These are phyloP conservation scores for Helianthus tuberosus DNA, from an alignment of 129 eudicot genomes.

Conservation along the genomic window DNA sequence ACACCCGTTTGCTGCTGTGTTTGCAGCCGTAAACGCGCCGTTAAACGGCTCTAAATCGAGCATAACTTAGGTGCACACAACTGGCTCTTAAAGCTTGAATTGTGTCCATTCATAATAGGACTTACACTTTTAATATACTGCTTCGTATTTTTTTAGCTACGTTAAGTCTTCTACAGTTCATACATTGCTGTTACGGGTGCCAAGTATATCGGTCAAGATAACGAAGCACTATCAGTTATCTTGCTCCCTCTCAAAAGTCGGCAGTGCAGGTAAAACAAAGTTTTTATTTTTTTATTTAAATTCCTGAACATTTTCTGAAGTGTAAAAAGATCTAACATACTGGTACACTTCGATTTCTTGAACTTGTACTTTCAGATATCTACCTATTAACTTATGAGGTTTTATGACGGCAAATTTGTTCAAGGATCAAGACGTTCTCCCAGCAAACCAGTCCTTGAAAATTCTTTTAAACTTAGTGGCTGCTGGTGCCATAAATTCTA, in stretches of 20 bases:
- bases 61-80: background rate
- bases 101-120: no score
- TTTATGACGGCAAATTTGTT: constrained; percentile 10
- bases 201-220: constrained; percentile 81
- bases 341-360: constrained; percentile 1
- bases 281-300: background rate
- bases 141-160: background rate
- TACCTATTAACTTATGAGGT: background rate
- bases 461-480: constrained; percentile 80
- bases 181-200: constrained; percentile 78
- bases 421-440: constrained; percentile 75
- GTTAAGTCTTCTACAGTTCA: no score
- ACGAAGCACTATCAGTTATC: constrained; percentile 77
- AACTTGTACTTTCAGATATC: no score
- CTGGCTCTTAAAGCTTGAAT: background rate
- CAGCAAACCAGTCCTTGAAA: constrained; percentile 71
- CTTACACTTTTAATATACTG: no score
- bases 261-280: constrained; percentile 53
- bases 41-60: no score
- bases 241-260: constrained; percentile 68
- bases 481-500: constrained; percentile 71
- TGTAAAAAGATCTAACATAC: background rate
- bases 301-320: background rate
- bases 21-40: no score
- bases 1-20: no score